Evolutionary conservation across 306 rosid genomes (phyloP).

Genomic region (Vachellia collinsii): DNA sequence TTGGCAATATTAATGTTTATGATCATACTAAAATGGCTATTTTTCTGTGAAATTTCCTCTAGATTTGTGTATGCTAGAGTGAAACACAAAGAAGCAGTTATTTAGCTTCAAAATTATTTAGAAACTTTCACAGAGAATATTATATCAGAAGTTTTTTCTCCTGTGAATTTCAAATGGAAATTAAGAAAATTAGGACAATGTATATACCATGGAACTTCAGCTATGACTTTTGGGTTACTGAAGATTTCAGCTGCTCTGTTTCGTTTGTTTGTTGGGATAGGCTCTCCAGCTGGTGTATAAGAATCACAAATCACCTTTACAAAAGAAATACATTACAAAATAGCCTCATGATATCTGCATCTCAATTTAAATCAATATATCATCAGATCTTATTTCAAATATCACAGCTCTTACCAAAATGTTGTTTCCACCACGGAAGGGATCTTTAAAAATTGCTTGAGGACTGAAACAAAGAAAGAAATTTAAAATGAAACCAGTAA

Average conservation of each 20-base stretch:
- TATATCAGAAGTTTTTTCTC: not conserved
- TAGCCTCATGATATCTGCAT: conserved; percentile 33
- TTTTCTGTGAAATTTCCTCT: conserved; percentile 9
- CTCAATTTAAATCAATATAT: conserved; percentile 32
- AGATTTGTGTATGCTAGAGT: conserved; percentile 6
- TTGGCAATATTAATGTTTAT: conserved; percentile 15
- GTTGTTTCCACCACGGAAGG: conserved; percentile 97
- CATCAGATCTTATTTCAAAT: conserved; percentile 29
- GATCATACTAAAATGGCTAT: not conserved
- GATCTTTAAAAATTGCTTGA: conserved; percentile 94
- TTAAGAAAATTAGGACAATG: conserved; percentile 13
- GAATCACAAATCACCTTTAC: conserved; percentile 85
- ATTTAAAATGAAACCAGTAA: conserved; percentile 28
- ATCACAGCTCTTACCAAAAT: conserved; percentile 72
- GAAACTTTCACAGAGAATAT: conserved; percentile 14
- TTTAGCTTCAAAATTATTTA: not conserved
- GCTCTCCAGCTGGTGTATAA: conserved; percentile 90
- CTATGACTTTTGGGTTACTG: conserved; percentile 70
- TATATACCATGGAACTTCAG: conserved; percentile 84
- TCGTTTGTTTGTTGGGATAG: conserved; percentile 97
- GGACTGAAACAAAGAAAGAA: conserved; percentile 59
- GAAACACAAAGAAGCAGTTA: conserved; percentile 1
- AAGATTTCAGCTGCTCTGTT: conserved; percentile 86
- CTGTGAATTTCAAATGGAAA: not conserved
- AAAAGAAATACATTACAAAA: conserved; percentile 35